Evolutionary conservation across 345 rosid genomes (phyloP).

Genomic region (Eucalyptus polyanthemos): DNA sequence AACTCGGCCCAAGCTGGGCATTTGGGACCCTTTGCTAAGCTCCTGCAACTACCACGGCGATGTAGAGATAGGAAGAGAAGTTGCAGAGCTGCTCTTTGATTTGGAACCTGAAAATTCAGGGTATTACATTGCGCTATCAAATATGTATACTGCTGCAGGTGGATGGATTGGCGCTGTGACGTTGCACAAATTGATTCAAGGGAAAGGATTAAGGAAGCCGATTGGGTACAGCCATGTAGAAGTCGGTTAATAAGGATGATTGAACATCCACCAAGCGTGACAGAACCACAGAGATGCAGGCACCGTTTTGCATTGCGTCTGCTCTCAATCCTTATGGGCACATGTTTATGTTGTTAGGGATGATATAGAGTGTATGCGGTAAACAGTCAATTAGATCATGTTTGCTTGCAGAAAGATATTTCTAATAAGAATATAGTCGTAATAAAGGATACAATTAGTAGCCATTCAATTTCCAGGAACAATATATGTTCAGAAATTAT

Average conservation of each 20-base stretch:
- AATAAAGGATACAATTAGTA: neutral
- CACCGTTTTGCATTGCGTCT: neutral
- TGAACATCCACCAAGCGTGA: neutral
- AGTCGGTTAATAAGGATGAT: neutral
- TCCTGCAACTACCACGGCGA: conserved; percentile 39
- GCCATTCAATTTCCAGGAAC: too few species aligned
- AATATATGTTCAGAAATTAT: too few species aligned
- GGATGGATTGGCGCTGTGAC: neutral
- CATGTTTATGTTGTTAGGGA: neutral
- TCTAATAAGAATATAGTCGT: neutral
- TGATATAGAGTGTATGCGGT: neutral
- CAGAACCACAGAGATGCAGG: neutral
- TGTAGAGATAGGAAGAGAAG: conserved; percentile 27
- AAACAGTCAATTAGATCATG: neutral
- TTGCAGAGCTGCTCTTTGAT: conserved; percentile 33
- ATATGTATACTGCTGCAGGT: neutral
- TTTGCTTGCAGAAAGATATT: neutral
- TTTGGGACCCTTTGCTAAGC: conserved; percentile 45
- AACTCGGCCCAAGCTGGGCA: conserved; percentile 20
- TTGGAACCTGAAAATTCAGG: conserved; percentile 46
- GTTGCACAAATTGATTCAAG: neutral
- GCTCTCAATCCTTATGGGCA: too few species aligned
- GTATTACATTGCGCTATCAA: conserved; percentile 26
- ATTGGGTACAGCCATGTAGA: neutral
- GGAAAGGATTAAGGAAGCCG: neutral